phyloP scores from a whole-genome alignment of 768 basidiomycete species.

The Pulveroboletus sp. region DNA sequence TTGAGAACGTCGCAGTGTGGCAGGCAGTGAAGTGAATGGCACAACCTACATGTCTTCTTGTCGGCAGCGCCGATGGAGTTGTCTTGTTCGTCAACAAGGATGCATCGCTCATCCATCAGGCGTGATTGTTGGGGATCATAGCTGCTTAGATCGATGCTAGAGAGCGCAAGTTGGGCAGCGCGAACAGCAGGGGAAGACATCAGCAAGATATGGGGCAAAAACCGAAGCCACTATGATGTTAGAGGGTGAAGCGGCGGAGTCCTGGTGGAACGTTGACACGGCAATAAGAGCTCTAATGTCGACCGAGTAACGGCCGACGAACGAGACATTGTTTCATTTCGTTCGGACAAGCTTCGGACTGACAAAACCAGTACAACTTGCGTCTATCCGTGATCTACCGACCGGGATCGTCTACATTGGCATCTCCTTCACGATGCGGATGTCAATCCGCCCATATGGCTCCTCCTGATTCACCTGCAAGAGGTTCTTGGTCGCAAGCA shows the following conservation, averaged over 20 bases:
- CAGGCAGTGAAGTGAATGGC: constrained; percentile 11
- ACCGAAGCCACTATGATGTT: constrained; percentile 5
- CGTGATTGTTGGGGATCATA: constrained; percentile 93
- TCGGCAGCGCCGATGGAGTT: constrained; percentile 79
- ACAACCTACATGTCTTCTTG: constrained; percentile 87
- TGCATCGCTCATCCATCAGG: constrained; percentile 95
- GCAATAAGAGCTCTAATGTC: neutral
- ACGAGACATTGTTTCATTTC: neutral
- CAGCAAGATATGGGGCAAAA: constrained; percentile 8
- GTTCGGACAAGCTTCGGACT: constrained; percentile 4
- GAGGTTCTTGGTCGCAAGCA: constrained; percentile 72
- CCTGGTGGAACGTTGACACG: neutral
- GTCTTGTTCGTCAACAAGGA: constrained; percentile 87
- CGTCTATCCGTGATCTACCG: neutral
- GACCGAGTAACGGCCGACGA: neutral
- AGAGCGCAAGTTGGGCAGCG: constrained; percentile 60
- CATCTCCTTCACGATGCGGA: constrained; percentile 33
- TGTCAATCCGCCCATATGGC: constrained; percentile 52
- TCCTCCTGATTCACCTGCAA: constrained; percentile 55
- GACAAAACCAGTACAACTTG: constrained; percentile 2
- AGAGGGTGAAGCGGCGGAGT: neutral
- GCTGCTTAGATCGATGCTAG: constrained; percentile 68
- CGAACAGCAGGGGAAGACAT: constrained; percentile 60
- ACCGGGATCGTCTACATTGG: neutral
- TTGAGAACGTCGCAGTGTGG: neutral